Percentiles rank a stretch among this genome's conserved stretches.
Conservation (phyloP, 176 grass and related monocot species). For the Alopecurus myosuroides region DNA sequence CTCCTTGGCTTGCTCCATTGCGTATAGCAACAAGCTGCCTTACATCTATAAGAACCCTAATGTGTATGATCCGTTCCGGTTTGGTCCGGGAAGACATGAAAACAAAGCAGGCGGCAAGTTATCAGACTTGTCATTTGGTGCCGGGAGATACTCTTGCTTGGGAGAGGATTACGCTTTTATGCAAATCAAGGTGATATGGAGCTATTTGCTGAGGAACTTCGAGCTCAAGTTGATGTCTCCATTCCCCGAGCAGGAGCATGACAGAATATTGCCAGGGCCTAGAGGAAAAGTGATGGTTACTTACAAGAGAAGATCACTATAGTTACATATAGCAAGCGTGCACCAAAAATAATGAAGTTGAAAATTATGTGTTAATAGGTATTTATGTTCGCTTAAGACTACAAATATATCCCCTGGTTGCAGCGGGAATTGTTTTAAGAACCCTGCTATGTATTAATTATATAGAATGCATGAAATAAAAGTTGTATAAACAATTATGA, state of each 20-base stretch:
- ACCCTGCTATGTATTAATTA: too few relatives aligned
- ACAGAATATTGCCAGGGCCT: not conserved
- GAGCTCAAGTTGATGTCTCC: not conserved
- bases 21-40: not conserved
- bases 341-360: not conserved
- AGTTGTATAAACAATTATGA: too few relatives aligned
- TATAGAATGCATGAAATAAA: too few relatives aligned
- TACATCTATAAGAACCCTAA: not conserved
- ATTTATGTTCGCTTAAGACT: not conserved
- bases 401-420: too few relatives aligned
- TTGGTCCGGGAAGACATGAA: not conserved
- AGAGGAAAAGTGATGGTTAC: not conserved
- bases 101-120: not conserved
- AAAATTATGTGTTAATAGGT: not conserved
- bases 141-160: not conserved
- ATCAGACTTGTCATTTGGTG: not conserved
- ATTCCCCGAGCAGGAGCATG: not conserved
- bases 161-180: not conserved
- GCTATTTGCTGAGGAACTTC: not conserved
- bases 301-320: not conserved
- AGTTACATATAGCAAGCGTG: not conserved
- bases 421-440: too few relatives aligned
- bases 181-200: slow-evolving; percentile 6
- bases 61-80: not conserved
- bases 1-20: not conserved